Evolutionary conservation across 345 rosid species (phyloP).

Genomic region (Viola odorata): DNA sequence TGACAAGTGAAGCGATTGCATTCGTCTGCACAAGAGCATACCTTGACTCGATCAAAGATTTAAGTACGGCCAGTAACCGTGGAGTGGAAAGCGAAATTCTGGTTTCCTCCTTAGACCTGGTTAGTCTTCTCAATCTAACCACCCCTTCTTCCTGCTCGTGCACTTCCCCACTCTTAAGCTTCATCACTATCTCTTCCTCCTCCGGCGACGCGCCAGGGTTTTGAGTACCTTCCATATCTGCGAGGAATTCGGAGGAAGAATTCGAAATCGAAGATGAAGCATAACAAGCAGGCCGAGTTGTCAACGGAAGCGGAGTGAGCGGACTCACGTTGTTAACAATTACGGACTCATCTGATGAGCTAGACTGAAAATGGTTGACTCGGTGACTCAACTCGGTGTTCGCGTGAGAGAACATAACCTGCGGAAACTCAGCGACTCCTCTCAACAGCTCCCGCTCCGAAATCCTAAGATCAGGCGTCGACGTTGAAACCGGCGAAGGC

Average conservation of each 20-base stretch:
- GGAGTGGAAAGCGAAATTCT: conserved; percentile 15
- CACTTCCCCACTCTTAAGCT: conserved; percentile 22
- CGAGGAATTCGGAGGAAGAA: neutral
- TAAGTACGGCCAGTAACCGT: conserved; percentile 13
- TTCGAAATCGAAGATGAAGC: neutral
- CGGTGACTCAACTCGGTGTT: conserved; percentile 45
- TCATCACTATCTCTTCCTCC: conserved; percentile 18
- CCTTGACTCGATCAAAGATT: conserved; percentile 13
- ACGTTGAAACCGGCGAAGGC: neutral
- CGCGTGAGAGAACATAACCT: conserved; percentile 20
- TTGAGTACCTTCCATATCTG: neutral
- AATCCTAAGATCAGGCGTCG: conserved; percentile 35
- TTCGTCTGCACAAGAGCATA: conserved; percentile 18
- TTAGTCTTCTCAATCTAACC: conserved; percentile 16
- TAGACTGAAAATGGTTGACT: conserved; percentile 18
- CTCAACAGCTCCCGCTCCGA: conserved; percentile 64
- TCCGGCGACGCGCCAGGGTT: conserved; percentile 1
- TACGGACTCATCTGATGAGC: conserved; percentile 30
- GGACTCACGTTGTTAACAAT: conserved; percentile 31
- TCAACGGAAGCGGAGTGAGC: conserved; percentile 59
- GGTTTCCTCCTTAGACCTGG: conserved; percentile 18
- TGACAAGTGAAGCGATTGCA: conserved; percentile 24
- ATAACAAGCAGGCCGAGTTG: conserved; percentile 69
- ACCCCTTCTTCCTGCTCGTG: conserved; percentile 24
- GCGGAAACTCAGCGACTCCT: conserved; percentile 41